Base-by-base conservation (phyloP, 1,284 basidiomycete species). In the Cryptococcus amylolentus region DNA sequence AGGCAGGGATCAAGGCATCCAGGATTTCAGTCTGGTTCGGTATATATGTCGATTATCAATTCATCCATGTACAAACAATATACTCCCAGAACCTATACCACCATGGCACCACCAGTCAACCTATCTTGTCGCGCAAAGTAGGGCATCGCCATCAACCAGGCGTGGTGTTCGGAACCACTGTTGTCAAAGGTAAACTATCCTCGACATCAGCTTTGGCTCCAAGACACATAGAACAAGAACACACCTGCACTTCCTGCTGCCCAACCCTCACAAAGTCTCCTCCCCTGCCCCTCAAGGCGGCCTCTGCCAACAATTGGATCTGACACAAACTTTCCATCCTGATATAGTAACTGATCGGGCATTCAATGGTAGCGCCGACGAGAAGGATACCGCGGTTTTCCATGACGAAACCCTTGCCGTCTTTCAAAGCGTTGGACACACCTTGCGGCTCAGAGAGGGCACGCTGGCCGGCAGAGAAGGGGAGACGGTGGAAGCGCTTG, bases 131-230 rank as follows among this genome's bases (percentile, higher is more conserved):
- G 55, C 27, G 60, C 56, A 43, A 63, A 68, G 48, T 66, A 64
- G 7, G 66, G 66, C 61, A 64, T 59, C n/a, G 57, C 62, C 60
- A 68, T 64, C 56, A 66, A 48, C 64, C 64, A 68, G 7, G 62
- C 62, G 37, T 68, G 66, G 48, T 68, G 66, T 43, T 66, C 61
- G 1, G 60, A 62, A 8, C 64, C 64, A 18, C 55, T 60, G 41
- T 66, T 66, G 35, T 65, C 54, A 39, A 60, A 59, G 4, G 66
- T 68, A 40, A 64, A 68, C 64, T 64, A 56, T 49, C 23, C 52
- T 6, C 31, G 10, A 35, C 10, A 35, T 35, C 10, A 35, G 31
- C 31, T 10, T 10, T 35, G 10, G 5, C 31, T 10, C 31, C 2
- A 10, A 35, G 6, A 5, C 31, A 6, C 31, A 35, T 6, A 3